These are phyloP conservation scores for Nicotiana knightiana DNA, from an alignment of 257 asterid genomes.

Conservation along the genomic window DNA sequence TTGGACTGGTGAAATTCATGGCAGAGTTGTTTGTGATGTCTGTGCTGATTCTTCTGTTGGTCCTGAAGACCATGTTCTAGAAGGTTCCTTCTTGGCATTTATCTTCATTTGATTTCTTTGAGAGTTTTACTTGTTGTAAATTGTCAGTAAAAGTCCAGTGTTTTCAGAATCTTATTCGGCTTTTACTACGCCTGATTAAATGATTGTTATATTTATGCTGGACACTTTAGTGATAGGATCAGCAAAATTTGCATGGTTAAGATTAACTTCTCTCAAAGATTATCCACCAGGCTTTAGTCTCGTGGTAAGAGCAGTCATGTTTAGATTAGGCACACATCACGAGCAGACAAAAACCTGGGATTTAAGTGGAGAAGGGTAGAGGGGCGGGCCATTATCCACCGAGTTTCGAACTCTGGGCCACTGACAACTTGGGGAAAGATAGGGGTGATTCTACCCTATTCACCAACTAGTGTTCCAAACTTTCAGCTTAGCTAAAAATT, in stretches of 20 bases:
- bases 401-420: too few relatives aligned
- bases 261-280: not conserved
- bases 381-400: too few relatives aligned
- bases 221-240: not conserved
- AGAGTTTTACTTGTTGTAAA: not conserved
- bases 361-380: too few relatives aligned
- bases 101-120: not conserved
- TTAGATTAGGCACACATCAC: too few relatives aligned
- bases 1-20: constrained; percentile 86
- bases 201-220: not conserved
- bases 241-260: not conserved
- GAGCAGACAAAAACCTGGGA: too few relatives aligned
- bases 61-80: constrained; percentile 78
- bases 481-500: not conserved
- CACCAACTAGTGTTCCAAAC: not conserved
- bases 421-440: too few relatives aligned
- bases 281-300: too few relatives aligned
- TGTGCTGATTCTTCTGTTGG: constrained; percentile 90
- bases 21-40: constrained; percentile 85
- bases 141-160: not conserved
- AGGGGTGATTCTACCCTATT: not conserved
- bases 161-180: too few relatives aligned
- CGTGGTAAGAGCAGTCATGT: too few relatives aligned
- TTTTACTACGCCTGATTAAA: not conserved
- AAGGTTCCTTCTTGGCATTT: constrained; percentile 25